Percentiles rank a stretch among this genome's conserved stretches.
phyloP scores from a whole-genome alignment of 1,284 basidiomycete genomes.

The Phellopilus nigrolimitatus region DNA sequence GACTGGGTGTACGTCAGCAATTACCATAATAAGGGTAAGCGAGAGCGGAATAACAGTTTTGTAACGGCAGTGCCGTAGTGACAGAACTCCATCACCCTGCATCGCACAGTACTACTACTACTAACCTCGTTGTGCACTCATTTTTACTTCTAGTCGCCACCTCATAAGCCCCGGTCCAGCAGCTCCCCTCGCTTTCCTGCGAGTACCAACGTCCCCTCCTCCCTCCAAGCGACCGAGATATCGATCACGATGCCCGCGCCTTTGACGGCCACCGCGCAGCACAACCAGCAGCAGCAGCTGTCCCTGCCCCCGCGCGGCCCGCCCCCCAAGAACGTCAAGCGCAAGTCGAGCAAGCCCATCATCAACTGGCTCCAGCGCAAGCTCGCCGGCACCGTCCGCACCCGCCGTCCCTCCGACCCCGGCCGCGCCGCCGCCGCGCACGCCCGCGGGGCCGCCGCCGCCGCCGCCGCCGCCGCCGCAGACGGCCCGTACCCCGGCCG shows the following conservation, averaged over 20 bases:
- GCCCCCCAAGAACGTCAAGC: conserved; percentile 17
- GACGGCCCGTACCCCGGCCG: conserved; percentile 6
- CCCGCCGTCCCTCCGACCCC: conserved; percentile 38
- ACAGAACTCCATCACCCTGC: too few species aligned
- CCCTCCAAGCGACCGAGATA: too few species aligned
- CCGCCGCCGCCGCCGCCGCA: conserved; percentile 8
- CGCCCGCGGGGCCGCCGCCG: conserved; percentile 2
- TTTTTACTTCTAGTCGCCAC: too few species aligned
- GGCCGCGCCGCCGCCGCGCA: conserved; percentile 2
- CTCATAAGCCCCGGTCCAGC: background rate
- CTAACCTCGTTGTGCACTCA: too few species aligned
- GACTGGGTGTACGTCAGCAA: too few species aligned
- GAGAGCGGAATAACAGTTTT: too few species aligned
- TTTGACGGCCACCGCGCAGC: conserved; percentile 7
- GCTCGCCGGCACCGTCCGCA: conserved; percentile 61
- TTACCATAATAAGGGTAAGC: too few species aligned
- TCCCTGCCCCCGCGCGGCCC: background rate
- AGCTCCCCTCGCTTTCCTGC: background rate
- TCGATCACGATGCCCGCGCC: conserved; percentile 19
- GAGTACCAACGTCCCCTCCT: background rate
- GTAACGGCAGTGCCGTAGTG: too few species aligned
- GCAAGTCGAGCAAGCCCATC: conserved; percentile 72
- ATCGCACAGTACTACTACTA: too few species aligned
- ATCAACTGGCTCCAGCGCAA: conserved; percentile 92
- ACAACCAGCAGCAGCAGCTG: conserved; percentile 10